Evolutionary conservation across 345 rosid genomes (phyloP), one percentile per base, ranked within the genome.

Genomic region (Brassica cretica): DNA sequence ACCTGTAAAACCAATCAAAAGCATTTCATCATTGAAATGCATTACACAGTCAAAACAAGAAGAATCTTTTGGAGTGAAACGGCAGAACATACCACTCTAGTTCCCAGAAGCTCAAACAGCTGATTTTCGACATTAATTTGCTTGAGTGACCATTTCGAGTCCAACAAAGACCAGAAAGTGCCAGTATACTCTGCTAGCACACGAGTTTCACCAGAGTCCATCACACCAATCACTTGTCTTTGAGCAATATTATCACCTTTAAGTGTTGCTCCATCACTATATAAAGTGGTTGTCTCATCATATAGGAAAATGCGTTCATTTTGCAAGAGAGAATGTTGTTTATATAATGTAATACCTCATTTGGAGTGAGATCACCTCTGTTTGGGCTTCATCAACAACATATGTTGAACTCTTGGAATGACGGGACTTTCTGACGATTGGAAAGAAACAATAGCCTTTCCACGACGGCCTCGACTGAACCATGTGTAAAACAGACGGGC

Each of bases 351-450:
- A 75, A 18, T 90, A 96, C 99, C 99, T 91, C 89, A 93, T 87
- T 81, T 87, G 91, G 64, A 96, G 91, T 41, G 84, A 86, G 70
- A 93, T 82, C 69, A 89, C 80, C 84, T 90, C 97, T 68, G 86
- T 71, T 72, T 84, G 79, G 77, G 79, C 80, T 81, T 83, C 89
- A 82, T 86, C 88, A 82, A 86, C 62, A 25, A 96, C 70, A 46
- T 12, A 71, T 46, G 88, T 85, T 79, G 76, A 65, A 68, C 80
- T 81, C 64, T 87, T 90, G 58, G 77, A 82, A 80, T 46, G 85
- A 71, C 71, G 87, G 29, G 78, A 72, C 81, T 66, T 88, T 77
- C 86, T 83, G 12, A 85, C 63, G 55, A 86, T 71, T 19, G 92
- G 91, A 80, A 89, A 74, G 41, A 79, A 85, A 68, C 97, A 90